phyloP scores from a whole-genome alignment of 1,284 basidiomycete species.

The Cystobasidium sp. region DNA sequence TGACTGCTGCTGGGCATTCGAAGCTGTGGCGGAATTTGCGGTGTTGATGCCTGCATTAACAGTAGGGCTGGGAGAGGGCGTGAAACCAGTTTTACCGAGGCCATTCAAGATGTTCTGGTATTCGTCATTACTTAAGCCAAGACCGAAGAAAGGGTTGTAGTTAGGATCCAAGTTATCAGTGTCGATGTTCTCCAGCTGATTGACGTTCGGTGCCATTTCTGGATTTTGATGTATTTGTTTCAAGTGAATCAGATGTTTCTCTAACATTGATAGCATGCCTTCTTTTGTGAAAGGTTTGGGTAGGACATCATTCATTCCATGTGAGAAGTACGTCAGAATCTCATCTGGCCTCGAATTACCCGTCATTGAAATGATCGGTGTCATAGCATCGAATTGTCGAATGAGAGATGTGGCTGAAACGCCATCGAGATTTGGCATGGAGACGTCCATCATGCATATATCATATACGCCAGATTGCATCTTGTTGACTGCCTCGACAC shows the following conservation, averaged over 20 bases:
- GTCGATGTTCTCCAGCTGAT: conserved; percentile 27
- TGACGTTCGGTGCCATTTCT: conserved; percentile 58
- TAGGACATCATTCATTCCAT: conserved; percentile 84
- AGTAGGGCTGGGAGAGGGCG: conserved; percentile 19
- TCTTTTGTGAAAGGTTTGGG: conserved; percentile 96
- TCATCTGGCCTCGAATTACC: conserved; percentile 89
- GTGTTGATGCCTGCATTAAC: background rate
- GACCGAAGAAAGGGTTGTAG: conserved; percentile 35
- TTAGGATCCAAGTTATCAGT: conserved; percentile 28
- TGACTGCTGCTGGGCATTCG: background rate
- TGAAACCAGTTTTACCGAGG: conserved; percentile 29
- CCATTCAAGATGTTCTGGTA: conserved; percentile 40
- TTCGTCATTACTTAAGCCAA: conserved; percentile 38
- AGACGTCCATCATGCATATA: conserved; percentile 72
- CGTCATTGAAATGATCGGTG: conserved; percentile 97
- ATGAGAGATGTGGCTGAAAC: conserved; percentile 89
- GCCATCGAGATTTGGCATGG: conserved; percentile 89
- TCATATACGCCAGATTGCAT: conserved; percentile 95
- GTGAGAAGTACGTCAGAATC: conserved; percentile 87
- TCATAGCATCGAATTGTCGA: conserved; percentile 89
- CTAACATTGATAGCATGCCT: conserved; percentile 85
- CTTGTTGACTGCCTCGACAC: conserved; percentile 89
- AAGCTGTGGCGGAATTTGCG: background rate
- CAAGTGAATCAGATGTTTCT: conserved; percentile 93
- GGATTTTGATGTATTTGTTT: conserved; percentile 85